phyloP scores from a whole-genome alignment of 164 flowering plant species.

The Magnolia officinalis region DNA sequence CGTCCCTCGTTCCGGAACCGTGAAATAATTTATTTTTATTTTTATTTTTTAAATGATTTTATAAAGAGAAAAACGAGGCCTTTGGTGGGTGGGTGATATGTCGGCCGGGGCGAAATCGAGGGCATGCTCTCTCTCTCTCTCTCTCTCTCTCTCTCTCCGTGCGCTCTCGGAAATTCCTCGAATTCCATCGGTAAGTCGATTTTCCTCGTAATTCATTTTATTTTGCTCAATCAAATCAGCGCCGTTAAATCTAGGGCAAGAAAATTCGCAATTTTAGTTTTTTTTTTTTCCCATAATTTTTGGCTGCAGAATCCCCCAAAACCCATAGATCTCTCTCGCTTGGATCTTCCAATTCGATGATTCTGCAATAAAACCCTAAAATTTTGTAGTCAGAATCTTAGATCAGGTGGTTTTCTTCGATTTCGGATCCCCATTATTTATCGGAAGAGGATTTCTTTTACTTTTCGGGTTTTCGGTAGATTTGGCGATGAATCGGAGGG shows the following conservation, averaged over 20 bases:
- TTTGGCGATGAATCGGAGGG: background rate
- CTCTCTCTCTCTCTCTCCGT: constrained; percentile 7
- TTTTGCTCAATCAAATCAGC: background rate
- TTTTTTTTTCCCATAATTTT: background rate
- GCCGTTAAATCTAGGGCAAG: background rate
- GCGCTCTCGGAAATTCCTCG: background rate
- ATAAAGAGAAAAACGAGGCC: background rate
- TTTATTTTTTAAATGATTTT: no score
- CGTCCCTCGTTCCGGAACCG: background rate
- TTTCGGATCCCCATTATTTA: background rate
- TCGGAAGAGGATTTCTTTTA: background rate
- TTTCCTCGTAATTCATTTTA: background rate
- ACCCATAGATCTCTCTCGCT: constrained; percentile 34
- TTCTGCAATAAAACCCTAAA: constrained; percentile 4
- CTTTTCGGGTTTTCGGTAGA: background rate
- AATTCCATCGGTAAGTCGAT: constrained; percentile 12
- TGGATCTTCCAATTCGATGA: background rate
- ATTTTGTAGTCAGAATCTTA: constrained; percentile 3
- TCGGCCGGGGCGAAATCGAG: constrained; percentile 16
- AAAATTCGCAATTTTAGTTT: background rate
- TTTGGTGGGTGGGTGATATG: constrained; percentile 10
- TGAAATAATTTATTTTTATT: background rate
- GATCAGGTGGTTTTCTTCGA: constrained; percentile 6
- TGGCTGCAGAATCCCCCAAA: constrained; percentile 10
- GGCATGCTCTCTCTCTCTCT: constrained; percentile 5